These are phyloP conservation scores for Staphylotrichum tortipilum DNA, from an alignment of 495 filamentous ascomycete genomes.

Conservation along the genomic window DNA sequence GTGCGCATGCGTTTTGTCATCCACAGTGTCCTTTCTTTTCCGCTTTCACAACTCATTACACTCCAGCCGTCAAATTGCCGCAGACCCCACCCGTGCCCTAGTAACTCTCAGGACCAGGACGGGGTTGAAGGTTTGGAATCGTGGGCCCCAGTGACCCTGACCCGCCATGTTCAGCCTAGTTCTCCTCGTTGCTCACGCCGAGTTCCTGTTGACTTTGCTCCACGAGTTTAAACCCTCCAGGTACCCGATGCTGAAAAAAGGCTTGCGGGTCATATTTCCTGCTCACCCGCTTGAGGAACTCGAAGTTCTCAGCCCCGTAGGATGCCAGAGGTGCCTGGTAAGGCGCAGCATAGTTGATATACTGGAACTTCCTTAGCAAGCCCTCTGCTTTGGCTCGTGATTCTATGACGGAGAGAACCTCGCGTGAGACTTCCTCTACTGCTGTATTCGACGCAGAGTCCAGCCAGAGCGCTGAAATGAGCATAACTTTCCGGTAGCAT, in stretches of 20 bases:
- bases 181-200: no score
- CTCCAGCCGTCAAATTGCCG: no score
- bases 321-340: constrained; percentile 16
- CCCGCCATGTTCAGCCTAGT: no score
- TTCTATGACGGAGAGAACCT: constrained; percentile 10
- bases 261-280: constrained; percentile 11
- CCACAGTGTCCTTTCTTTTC: no score
- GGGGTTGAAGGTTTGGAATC: no score
- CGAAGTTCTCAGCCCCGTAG: constrained; percentile 15
- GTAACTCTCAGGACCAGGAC: no score
- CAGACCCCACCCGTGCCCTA: no score
- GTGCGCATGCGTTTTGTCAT: no score
- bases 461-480: constrained; percentile 16
- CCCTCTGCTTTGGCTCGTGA: constrained; percentile 1
- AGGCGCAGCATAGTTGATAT: constrained; percentile 37
- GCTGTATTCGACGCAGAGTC: constrained; percentile 10
- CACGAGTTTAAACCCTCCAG: constrained; percentile 12
- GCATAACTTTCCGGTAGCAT: constrained; percentile 6
- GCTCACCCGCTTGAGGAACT: constrained; percentile 8
- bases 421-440: constrained; percentile 1
- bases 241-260: constrained; percentile 14
- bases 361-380: constrained; percentile 8
- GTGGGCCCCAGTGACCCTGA: no score
- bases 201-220: no score
- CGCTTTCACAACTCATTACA: no score